Conservation (phyloP, 1,284 basidiomycete species). For the Cutaneotrichosporon mucoides region DNA sequence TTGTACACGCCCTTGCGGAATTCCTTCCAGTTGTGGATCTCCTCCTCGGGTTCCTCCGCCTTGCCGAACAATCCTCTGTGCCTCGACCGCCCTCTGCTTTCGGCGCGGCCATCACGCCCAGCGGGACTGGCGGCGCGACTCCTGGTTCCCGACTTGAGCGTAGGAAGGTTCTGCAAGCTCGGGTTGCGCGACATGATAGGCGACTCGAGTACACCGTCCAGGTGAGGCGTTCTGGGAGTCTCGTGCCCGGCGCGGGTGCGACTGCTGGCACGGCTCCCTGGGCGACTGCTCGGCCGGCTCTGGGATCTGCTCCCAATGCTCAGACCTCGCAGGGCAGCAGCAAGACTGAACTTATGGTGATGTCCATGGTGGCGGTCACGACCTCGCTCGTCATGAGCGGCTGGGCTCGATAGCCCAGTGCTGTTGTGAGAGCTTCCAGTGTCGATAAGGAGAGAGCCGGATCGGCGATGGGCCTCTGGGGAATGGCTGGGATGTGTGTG, state of each 20-base stretch:
- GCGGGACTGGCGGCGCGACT: slow-evolving; percentile 21
- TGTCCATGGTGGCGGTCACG: slow-evolving; percentile 5
- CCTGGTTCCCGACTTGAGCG: neutral
- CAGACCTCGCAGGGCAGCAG: slow-evolving; percentile 45
- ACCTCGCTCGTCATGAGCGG: slow-evolving; percentile 19
- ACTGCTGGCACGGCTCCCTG: slow-evolving; percentile 6
- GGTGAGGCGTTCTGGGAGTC: slow-evolving; percentile 9
- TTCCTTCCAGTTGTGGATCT: slow-evolving; percentile 69
- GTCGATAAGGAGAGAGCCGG: too few relatives aligned
- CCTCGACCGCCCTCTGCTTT: slow-evolving; percentile 45
- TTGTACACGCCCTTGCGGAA: slow-evolving; percentile 91
- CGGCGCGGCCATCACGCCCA: slow-evolving; percentile 14
- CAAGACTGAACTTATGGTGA: slow-evolving; percentile 42
- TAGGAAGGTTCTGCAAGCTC: neutral
- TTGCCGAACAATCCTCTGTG: slow-evolving; percentile 46
- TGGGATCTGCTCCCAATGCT: neutral
- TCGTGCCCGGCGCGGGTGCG: slow-evolving; percentile 4
- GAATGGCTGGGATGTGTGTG: too few relatives aligned
- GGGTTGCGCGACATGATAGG: slow-evolving; percentile 10
- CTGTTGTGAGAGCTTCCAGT: too few relatives aligned
- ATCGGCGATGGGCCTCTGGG: too few relatives aligned
- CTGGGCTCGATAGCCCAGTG: too few relatives aligned
- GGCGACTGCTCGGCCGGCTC: slow-evolving; percentile 4
- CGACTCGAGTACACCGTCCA: slow-evolving; percentile 6
- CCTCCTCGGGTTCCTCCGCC: slow-evolving; percentile 53